A percentile compares a stretch with the other conserved stretches of the same genome.
Evolutionary conservation across 2,329 filamentous ascomycete genomes (phyloP).

Genomic region (Trichophyton verrucosum): DNA sequence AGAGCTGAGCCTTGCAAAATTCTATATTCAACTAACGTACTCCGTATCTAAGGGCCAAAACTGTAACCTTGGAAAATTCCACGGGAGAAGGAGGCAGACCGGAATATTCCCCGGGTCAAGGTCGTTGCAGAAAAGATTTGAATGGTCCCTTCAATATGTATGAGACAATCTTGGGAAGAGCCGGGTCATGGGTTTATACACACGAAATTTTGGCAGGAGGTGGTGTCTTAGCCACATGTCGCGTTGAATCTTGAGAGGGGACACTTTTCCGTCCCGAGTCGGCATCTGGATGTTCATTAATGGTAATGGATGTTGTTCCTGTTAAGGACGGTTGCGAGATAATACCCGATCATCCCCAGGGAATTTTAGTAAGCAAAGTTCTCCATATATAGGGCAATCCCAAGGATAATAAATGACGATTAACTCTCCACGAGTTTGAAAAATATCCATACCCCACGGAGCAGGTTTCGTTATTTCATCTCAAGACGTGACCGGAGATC

Average conservation of each 20-base stretch:
- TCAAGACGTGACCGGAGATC: conserved; percentile 22
- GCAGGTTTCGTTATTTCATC: conserved; percentile 30
- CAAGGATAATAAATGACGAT: conserved; percentile 28
- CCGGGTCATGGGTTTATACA: conserved; percentile 9
- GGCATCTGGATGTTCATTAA: no score
- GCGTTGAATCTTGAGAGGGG: conserved; percentile 24
- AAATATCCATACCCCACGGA: conserved; percentile 22
- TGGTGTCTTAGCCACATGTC: conserved; percentile 18
- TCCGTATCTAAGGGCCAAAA: conserved; percentile 32
- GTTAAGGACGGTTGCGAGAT: no score
- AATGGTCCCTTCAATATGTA: conserved; percentile 20
- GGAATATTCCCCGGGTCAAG: conserved; percentile 31
- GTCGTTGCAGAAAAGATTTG: conserved; percentile 28
- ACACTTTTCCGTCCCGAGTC: no score
- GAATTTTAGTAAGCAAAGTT: conserved; percentile 15
- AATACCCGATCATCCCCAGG: conserved; percentile 4
- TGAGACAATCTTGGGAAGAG: conserved; percentile 1
- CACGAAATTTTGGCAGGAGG: conserved; percentile 10
- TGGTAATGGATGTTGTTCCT: no score
- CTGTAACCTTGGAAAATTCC: conserved; percentile 28
- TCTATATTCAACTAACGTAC: conserved; percentile 20
- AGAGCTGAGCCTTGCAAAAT: conserved; percentile 8
- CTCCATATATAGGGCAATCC: conserved; percentile 31
- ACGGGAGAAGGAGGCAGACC: conserved; percentile 22
- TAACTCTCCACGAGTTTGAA: conserved; percentile 19